Evolutionary conservation across 164 flowering plant species (phyloP).

Genomic region (Hamamelis virginiana): DNA sequence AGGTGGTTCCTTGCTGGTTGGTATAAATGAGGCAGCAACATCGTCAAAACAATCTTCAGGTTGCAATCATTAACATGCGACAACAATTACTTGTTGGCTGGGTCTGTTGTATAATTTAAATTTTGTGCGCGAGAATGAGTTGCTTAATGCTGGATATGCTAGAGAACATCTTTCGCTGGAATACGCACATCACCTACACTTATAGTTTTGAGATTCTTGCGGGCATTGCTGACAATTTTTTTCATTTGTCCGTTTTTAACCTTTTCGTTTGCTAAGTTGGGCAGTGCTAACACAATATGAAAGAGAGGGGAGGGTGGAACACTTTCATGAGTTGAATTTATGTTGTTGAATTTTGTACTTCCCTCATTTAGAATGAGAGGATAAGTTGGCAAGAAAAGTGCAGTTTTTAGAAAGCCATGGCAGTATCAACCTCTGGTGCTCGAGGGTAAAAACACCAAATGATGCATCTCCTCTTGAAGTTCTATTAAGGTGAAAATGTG

Average conservation of each 20-base stretch:
- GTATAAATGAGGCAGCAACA: slow-evolving; percentile 63
- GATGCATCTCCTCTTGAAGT: too few relatives aligned
- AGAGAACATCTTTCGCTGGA: background rate
- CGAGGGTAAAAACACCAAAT: too few relatives aligned
- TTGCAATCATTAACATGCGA: background rate
- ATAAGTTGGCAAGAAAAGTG: background rate
- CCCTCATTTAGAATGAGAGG: background rate
- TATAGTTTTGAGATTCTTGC: background rate
- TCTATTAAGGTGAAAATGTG: too few relatives aligned
- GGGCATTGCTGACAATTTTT: background rate
- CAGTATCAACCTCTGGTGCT: background rate
- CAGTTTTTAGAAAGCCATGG: background rate
- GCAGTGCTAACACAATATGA: too few relatives aligned
- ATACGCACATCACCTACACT: background rate
- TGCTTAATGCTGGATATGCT: too few relatives aligned
- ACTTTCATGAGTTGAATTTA: background rate
- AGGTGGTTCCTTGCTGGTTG: slow-evolving; percentile 89
- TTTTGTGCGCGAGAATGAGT: background rate
- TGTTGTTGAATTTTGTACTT: background rate
- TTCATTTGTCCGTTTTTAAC: background rate
- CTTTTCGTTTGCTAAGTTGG: background rate
- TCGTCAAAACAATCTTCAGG: background rate
- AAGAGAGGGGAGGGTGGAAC: too few relatives aligned
- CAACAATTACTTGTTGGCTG: background rate
- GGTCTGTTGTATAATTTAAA: slow-evolving; percentile 2